Evolutionary conservation across 257 asterid genomes (phyloP), one percentile per base, ranked within the genome.

Genomic region (Solanum chilense): DNA sequence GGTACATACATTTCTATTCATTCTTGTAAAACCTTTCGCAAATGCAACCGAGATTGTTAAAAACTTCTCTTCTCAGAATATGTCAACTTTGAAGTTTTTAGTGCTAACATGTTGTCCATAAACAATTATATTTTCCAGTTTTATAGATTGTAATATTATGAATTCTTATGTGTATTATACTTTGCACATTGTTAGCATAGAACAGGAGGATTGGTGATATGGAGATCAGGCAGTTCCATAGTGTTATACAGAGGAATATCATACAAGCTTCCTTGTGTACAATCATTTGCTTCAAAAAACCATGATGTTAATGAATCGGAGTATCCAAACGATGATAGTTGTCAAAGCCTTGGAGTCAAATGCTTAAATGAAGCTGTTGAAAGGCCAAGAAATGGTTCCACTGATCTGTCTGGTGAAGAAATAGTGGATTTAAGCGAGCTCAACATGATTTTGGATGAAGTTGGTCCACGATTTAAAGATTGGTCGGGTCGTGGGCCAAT

Each of bases 191-290:
- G 90, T 89, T 94, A 97, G 98, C 88, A 94, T 90, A 93, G 95
- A 92, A 97, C 98, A 6, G 98, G 98, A 89, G 99, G 99, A 88
- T 85, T 94, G 88, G 95, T 97, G 66, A 95, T 97, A 73, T 94
- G 95, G 95, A 95, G 98, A 91, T 93, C 98, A 20, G 99, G 99
- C 73, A 91, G 98, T 88, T 94, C 92, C 15, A 85, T 97, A 31
- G 99, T 94, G 83, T 64, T 97, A 87, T 97, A 93, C 90, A 92
- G 98, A 93, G 98, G 98, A 85, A 78, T 93, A 92, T 23, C 95
- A 12, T 97, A 95, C 94, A 91, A 91, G 89, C 88, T 95, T 85
- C 94, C 91, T 73, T 95, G 98, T 88, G 94, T 95, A 58, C 91
- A 93, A 87, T 93, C 98, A 62, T 94, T 93, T 88, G 74, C 80